phyloP scores from a whole-genome alignment of 1,284 basidiomycete species.

The Ganoderma boninense region DNA sequence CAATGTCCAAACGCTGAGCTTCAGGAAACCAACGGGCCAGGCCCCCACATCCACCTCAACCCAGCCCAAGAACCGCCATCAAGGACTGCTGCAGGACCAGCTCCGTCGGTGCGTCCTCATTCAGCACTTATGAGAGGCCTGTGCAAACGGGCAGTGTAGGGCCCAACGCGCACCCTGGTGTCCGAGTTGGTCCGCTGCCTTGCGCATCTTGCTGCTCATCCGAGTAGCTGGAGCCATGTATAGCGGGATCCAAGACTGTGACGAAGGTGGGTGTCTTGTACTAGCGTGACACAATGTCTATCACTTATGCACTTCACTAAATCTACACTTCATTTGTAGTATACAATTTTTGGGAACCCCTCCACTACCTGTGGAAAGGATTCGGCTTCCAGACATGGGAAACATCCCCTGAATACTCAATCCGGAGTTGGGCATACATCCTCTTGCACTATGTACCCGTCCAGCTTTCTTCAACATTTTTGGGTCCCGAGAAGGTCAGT shows the following conservation, averaged over 20 bases:
- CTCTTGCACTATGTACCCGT: slow-evolving; percentile 77
- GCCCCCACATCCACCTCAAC: slow-evolving; percentile 38
- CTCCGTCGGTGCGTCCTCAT: slow-evolving; percentile 62
- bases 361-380: slow-evolving; percentile 88
- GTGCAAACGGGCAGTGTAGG: slow-evolving; percentile 45
- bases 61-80: slow-evolving; percentile 54
- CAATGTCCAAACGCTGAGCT: slow-evolving; percentile 60
- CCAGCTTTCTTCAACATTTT: slow-evolving; percentile 35
- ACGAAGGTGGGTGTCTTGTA: slow-evolving; percentile 81
- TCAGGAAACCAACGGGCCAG: slow-evolving; percentile 56
- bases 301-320: slow-evolving; percentile 2
- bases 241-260: slow-evolving; percentile 95
- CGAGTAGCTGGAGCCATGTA: slow-evolving; percentile 94
- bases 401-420: slow-evolving; percentile 88
- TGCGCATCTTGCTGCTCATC: slow-evolving; percentile 85
- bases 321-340: slow-evolving; percentile 56
- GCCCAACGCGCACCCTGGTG: slow-evolving; percentile 81
- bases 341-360: slow-evolving; percentile 98
- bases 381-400: slow-evolving; percentile 99
- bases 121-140: too few relatives aligned
- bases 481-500: slow-evolving; percentile 44
- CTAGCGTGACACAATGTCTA: too few relatives aligned
- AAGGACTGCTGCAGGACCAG: slow-evolving; percentile 80
- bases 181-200: slow-evolving; percentile 83
- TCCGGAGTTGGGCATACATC: slow-evolving; percentile 95